These are phyloP conservation scores for Claviceps arundinis DNA, from an alignment of 2,329 filamentous ascomycete genomes.

Conservation along the genomic window DNA sequence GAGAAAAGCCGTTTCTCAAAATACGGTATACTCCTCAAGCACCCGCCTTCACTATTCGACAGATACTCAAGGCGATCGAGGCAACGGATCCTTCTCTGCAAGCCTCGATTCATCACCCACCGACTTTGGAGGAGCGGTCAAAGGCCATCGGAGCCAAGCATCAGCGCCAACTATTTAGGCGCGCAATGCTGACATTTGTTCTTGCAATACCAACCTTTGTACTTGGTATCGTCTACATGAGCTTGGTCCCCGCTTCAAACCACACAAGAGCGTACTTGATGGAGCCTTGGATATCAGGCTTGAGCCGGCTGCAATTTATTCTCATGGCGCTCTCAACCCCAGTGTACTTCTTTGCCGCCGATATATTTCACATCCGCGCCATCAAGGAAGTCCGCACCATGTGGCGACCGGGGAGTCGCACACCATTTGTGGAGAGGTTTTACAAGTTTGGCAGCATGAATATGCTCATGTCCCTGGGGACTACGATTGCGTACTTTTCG, in stretches of 20 bases:
- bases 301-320: constrained; percentile 65
- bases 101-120: constrained; percentile 63
- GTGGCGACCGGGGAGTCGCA: constrained; percentile 64
- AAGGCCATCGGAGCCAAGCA: constrained; percentile 58
- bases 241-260: constrained; percentile 50
- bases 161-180: constrained; percentile 51
- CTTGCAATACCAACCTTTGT: constrained; percentile 72
- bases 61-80: constrained; percentile 56
- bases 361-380: constrained; percentile 70
- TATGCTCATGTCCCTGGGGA: constrained; percentile 79
- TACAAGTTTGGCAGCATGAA: constrained; percentile 97
- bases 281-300: constrained; percentile 55
- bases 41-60: constrained; percentile 60
- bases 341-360: constrained; percentile 75
- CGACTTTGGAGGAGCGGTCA: constrained; percentile 72
- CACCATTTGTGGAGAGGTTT: constrained; percentile 61
- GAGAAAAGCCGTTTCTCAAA: constrained; percentile 52
- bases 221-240: constrained; percentile 87
- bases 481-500: constrained; percentile 74
- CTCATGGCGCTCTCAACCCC: constrained; percentile 73
- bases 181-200: constrained; percentile 56
- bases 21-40: constrained; percentile 56
- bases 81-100: constrained; percentile 51
- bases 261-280: constrained; percentile 52
- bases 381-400: constrained; percentile 65